These are phyloP conservation scores for Monosiga brevicollis DNA, from an alignment of 78 protist genomes.

Conservation along the genomic window DNA sequence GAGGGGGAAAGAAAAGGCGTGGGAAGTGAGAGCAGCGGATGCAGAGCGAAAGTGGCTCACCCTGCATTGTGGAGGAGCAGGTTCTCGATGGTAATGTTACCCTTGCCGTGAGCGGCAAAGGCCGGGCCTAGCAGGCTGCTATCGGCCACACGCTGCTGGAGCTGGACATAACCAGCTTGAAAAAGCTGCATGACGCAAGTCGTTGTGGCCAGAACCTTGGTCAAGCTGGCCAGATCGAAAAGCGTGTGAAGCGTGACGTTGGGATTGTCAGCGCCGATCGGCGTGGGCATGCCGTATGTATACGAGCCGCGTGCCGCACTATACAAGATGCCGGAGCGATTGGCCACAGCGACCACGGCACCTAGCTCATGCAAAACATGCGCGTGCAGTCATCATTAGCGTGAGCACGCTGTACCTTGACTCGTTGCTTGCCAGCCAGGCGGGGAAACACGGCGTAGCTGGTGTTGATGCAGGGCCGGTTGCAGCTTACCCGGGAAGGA, in stretches of 20 bases:
- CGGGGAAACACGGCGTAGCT: too few species aligned
- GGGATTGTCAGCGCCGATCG: not conserved
- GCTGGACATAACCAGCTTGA: conserved; percentile 4
- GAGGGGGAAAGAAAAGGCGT: too few species aligned
- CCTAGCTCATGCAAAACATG: too few species aligned
- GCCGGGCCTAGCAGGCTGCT: conserved; percentile 13
- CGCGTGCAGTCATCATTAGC: too few species aligned
- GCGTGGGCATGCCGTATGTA: conserved; percentile 22
- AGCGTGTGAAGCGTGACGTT: not conserved
- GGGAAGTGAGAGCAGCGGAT: too few species aligned
- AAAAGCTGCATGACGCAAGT: conserved; percentile 8
- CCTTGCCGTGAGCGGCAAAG: conserved; percentile 57
- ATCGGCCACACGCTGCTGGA: not conserved
- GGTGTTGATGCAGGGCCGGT: too few species aligned
- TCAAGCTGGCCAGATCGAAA: conserved; percentile 16
- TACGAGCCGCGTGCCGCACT: not conserved
- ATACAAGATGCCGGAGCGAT: not conserved
- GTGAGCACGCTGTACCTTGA: too few species aligned
- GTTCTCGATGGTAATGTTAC: conserved; percentile 35
- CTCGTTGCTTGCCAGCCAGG: too few species aligned
- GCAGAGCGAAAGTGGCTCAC: too few species aligned
- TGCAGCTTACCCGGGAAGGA: not conserved
- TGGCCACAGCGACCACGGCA: not conserved
- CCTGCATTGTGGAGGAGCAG: conserved; percentile 64
- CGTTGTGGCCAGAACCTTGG: conserved; percentile 26